Evolutionary conservation across 805 yeast species (phyloP), one percentile per base, ranked within the genome.

Genomic region (Saccharomycopsis selenospora): DNA sequence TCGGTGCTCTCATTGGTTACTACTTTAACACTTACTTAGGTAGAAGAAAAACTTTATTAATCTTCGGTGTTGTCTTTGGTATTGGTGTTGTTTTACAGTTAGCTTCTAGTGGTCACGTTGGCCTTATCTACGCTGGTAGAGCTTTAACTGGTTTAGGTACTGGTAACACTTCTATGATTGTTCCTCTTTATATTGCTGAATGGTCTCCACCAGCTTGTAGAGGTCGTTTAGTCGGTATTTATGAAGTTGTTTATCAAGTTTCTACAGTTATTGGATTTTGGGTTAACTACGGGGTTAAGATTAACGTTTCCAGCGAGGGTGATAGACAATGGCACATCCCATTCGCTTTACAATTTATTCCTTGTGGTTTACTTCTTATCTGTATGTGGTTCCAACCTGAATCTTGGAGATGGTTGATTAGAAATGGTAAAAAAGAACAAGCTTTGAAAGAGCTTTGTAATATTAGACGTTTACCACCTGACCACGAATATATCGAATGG

Each of bases 111-210:
- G 62, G 64, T 26, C 72, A 72, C 2, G 62, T 74, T 40, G 73
- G 71, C 3, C 67, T 70, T n/a, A 68, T 75, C 46, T 73, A 75
- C 52, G 72, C 76, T 1, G 82, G 82, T 10, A 65, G 82, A 53
- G 71, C 71, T 40, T 57, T 76, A 43, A 66, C 76, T 23, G 82
- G 82, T 5, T 40, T 77, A 7, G 79, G 79, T 24, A 73, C 75
- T 45, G 82, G 82, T 2, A 70, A 72, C 10, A 66, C 76, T 36
- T 67, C 79, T 1, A 68, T 70, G 57, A 60, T 75, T 49, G 75
- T 75, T 0, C 79, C 79, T 3, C 66, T 72, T 36, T 73, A 70
- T 50, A 63, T 73, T 6, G 63, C 72, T 3, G 77, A 73, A 49
- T 66, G 68, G 22, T 60, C 71, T 2, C 76, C 77, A 2, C 64